These are phyloP conservation scores for Penicillium sp. DNA, from an alignment of 2,329 filamentous ascomycete genomes.

Conservation along the genomic window DNA sequence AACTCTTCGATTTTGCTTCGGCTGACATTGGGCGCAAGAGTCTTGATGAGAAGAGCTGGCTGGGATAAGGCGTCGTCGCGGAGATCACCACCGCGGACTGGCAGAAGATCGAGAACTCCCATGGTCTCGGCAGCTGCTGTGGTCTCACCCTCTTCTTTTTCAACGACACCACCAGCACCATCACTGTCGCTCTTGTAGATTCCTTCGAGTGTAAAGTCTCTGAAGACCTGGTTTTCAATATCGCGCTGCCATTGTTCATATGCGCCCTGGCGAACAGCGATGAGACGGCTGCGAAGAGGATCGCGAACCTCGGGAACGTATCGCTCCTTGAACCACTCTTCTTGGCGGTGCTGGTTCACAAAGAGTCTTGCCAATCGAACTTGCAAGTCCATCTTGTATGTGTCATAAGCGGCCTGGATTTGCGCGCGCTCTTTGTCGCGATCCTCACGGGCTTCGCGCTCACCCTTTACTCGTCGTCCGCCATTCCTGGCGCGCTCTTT, in stretches of 20 bases:
- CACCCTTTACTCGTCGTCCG: slow-evolving; percentile 60
- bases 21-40: slow-evolving; percentile 93
- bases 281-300: slow-evolving; percentile 71
- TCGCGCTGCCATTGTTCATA: slow-evolving; percentile 91
- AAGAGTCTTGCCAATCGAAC: slow-evolving; percentile 82
- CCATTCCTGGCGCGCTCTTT: slow-evolving; percentile 63
- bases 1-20: slow-evolving; percentile 91
- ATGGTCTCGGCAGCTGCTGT: slow-evolving; percentile 89
- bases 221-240: slow-evolving; percentile 80
- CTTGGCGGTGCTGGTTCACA: slow-evolving; percentile 86
- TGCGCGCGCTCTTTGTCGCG: slow-evolving; percentile 62
- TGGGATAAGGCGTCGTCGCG: slow-evolving; percentile 85
- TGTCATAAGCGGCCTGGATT: slow-evolving; percentile 66
- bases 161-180: slow-evolving; percentile 77
- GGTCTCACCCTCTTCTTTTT: slow-evolving; percentile 95
- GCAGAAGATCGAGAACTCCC: slow-evolving; percentile 86
- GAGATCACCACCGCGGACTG: slow-evolving; percentile 79
- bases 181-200: slow-evolving; percentile 93
- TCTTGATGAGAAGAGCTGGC: slow-evolving; percentile 95
- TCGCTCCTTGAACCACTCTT: slow-evolving; percentile 97
- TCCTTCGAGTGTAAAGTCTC: slow-evolving; percentile 91
- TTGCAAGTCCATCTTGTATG: slow-evolving; percentile 66
- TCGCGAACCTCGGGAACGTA: slow-evolving; percentile 84
- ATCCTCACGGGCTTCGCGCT: slow-evolving; percentile 63
- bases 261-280: slow-evolving; percentile 73